Evolutionary conservation across 73 alveolate species (phyloP), one percentile per base, ranked within the genome.

Genomic region (Durusdinium trenchii): DNA sequence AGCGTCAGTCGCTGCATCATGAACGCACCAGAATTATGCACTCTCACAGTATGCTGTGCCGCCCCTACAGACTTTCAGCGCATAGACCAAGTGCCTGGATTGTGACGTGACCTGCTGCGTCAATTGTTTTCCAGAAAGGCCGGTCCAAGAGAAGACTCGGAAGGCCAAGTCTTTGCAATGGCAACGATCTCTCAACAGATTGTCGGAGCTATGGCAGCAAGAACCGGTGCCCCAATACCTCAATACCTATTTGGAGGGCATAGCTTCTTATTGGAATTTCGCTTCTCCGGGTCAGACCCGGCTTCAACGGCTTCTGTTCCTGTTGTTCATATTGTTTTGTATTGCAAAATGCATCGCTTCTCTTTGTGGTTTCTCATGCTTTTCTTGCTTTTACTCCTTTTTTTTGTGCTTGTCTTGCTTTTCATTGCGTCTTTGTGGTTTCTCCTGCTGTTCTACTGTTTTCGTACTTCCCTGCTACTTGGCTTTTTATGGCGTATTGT

Each of bases 31-130:
- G 23, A 61, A 40, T 78, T 23, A 30, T 40, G 62, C 87, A 32
- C 40, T 78, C 87, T 45, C 57, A 78, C 26, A 78, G 87, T 32
- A 35, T 78, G 87, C 26, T 40, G 87, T 40, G 16, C 84, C 84
- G n/a, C n/a, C 35, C 46, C 23, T 57, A 23, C 32, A 57, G 12
- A 12, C 69, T 57, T 12, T 57, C 30, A 32, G 73, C 81, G 42
- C 45, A 36, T 67, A 30, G 81, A 67, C n/a, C 3, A 36, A 36
- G 23, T 67, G 81, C 14, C 42, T 32, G 30, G 18, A 60, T 60
- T 60, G 73, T 60, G 73, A 23, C 30, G n/a, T 23, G 18, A 1
- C 30, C 30, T 60, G 1, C 18, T 23, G 18, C 73, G 73, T 60
- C 30, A n/a, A n/a, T n/a, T n/a, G n/a, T n/a, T n/a, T n/a, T n/a